These are phyloP conservation scores for Cardamine occulta DNA, from an alignment of 345 rosid genomes.

Conservation along the genomic window DNA sequence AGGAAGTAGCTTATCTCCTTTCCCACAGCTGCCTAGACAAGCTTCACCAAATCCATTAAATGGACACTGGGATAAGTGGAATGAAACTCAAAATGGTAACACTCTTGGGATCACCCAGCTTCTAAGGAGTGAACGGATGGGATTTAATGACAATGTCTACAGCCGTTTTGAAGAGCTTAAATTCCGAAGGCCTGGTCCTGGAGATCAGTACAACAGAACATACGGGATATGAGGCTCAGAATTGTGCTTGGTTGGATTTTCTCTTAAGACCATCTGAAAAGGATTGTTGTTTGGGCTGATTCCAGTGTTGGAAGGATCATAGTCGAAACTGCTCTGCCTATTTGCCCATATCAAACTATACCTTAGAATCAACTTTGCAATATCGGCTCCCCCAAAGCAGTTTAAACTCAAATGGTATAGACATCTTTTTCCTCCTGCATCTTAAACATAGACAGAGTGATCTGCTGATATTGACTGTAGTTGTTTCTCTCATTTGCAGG, in stretches of 20 bases:
- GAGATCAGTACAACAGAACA: slow-evolving; percentile 65
- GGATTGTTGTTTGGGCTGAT: slow-evolving; percentile 19
- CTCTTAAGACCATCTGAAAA: slow-evolving; percentile 1
- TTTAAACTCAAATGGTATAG: slow-evolving; percentile 11
- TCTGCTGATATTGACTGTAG: not conserved
- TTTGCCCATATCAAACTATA: slow-evolving; percentile 11
- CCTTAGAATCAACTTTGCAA: not conserved
- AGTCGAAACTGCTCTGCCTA: slow-evolving; percentile 18
- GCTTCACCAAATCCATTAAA: slow-evolving; percentile 63
- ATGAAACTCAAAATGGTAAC: slow-evolving; percentile 63
- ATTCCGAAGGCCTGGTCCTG: slow-evolving; percentile 65
- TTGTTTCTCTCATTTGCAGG: slow-evolving; percentile 11
- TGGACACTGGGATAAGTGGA: slow-evolving; percentile 83
- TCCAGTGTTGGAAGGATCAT: not conserved
- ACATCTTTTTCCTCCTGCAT: not conserved
- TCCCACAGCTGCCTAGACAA: slow-evolving; percentile 56
- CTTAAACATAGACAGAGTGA: not conserved
- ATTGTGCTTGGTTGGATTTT: slow-evolving; percentile 30
- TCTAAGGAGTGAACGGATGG: slow-evolving; percentile 66
- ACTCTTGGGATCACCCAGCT: slow-evolving; percentile 56
- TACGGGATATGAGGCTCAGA: slow-evolving; percentile 60
- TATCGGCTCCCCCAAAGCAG: not conserved
- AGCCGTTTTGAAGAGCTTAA: slow-evolving; percentile 65
- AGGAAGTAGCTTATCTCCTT: slow-evolving; percentile 51
- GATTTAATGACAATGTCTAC: slow-evolving; percentile 56